Evolutionary conservation across 2,329 filamentous ascomycete species (phyloP).

Genomic region (Aspergillus sp.): DNA sequence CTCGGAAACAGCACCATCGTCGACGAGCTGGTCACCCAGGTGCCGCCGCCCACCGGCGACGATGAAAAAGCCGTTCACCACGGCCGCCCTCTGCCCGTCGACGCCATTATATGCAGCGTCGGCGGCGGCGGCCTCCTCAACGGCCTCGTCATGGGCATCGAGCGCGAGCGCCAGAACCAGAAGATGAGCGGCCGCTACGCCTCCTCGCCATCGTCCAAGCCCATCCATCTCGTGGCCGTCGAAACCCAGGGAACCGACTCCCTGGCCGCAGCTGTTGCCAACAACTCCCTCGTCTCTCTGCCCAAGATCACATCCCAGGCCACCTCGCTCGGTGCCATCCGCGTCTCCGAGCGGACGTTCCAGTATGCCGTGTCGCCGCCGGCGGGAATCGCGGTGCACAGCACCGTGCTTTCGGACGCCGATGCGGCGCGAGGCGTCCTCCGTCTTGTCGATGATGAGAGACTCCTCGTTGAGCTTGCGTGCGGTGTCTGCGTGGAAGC

Average conservation of each 20-base stretch:
- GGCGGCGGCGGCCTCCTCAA: slow-evolving; percentile 79
- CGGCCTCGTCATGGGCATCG: slow-evolving; percentile 69
- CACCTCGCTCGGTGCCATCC: slow-evolving; percentile 68
- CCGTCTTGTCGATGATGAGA: slow-evolving; percentile 75
- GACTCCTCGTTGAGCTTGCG: slow-evolving; percentile 76
- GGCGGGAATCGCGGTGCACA: slow-evolving; percentile 51
- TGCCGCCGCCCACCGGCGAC: slow-evolving; percentile 32
- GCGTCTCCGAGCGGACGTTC: slow-evolving; percentile 67
- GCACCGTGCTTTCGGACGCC: slow-evolving; percentile 66
- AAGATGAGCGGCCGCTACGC: slow-evolving; percentile 20
- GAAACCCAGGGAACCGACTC: slow-evolving; percentile 75
- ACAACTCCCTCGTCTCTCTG: slow-evolving; percentile 59
- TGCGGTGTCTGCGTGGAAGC: slow-evolving; percentile 75
- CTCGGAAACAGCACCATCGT: slow-evolving; percentile 45
- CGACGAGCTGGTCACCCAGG: slow-evolving; percentile 42
- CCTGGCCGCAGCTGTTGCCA: slow-evolving; percentile 58
- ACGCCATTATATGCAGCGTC: slow-evolving; percentile 73
- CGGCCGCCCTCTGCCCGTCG: slow-evolving; percentile 46
- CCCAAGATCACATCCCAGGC: slow-evolving; percentile 72
- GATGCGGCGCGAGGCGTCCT: slow-evolving; percentile 77
- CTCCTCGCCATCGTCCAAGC: slow-evolving; percentile 18
- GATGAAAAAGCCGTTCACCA: slow-evolving; percentile 27
- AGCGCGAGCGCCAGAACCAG: slow-evolving; percentile 43
- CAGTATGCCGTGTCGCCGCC: slow-evolving; percentile 55
- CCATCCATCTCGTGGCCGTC: slow-evolving; percentile 62